phyloP scores from a whole-genome alignment of 345 rosid species.

The Citrus glauca region DNA sequence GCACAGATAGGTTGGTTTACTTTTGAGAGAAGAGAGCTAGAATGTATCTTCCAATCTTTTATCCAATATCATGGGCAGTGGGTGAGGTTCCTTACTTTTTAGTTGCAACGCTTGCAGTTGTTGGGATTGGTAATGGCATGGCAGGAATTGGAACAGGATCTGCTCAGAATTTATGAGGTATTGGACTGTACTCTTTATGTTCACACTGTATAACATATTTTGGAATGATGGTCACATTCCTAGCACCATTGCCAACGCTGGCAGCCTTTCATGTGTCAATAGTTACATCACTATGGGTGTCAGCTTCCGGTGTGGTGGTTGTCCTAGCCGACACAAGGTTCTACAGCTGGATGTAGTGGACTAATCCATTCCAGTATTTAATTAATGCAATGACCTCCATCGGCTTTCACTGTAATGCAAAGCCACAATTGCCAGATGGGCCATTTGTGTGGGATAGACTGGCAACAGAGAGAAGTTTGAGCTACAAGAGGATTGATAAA shows the following conservation, averaged over 20 bases:
- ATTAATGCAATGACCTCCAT: slow-evolving; percentile 14
- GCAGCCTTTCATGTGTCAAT: slow-evolving; percentile 36
- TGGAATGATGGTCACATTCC: slow-evolving; percentile 40
- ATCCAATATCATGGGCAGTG: slow-evolving; percentile 35
- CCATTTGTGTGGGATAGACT: slow-evolving; percentile 30
- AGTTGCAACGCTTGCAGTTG: slow-evolving; percentile 27
- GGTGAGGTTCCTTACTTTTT: slow-evolving; percentile 32
- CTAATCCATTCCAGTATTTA: slow-evolving; percentile 30
- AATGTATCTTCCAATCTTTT: slow-evolving; percentile 36
- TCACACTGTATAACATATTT: slow-evolving; percentile 30
- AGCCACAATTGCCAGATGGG: slow-evolving; percentile 24
- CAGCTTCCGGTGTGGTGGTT: slow-evolving; percentile 30
- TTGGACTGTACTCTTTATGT: slow-evolving; percentile 28
- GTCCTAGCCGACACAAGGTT: slow-evolving; percentile 28
- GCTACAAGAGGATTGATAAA: slow-evolving; percentile 12
- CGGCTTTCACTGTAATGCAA: slow-evolving; percentile 22
- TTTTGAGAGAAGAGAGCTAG: slow-evolving; percentile 33
- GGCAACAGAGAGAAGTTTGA: slow-evolving; percentile 27
- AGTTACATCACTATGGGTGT: slow-evolving; percentile 28
- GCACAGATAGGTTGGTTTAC: slow-evolving; percentile 28
- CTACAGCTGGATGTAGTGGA: slow-evolving; percentile 34
- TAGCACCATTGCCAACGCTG: slow-evolving; percentile 33
- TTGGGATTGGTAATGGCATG: slow-evolving; percentile 32
- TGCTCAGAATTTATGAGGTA: slow-evolving; percentile 18
- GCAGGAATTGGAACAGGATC: slow-evolving; percentile 30